These are phyloP conservation scores for Coemansia sp. DNA, from an alignment of 192 early-diverging fungal species.

Conservation along the genomic window DNA sequence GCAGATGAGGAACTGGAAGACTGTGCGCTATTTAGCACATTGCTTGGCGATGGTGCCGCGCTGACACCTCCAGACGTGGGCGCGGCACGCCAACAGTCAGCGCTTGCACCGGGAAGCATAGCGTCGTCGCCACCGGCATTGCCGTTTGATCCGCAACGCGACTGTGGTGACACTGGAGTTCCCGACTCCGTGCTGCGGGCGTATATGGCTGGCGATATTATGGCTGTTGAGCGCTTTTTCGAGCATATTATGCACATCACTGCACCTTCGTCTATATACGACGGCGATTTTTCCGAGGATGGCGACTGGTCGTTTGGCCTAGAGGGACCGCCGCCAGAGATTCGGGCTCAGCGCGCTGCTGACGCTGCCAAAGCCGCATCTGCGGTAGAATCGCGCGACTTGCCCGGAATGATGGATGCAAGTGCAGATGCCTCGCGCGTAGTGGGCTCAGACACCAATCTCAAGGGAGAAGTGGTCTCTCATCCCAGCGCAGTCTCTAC, in stretches of 20 bases:
- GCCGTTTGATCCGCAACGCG: conserved; percentile 32
- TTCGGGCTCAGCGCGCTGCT: conserved; percentile 14
- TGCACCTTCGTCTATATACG: conserved; percentile 38
- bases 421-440: conserved; percentile 31
- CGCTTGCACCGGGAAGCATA: conserved; percentile 3
- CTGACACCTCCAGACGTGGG: conserved; percentile 21
- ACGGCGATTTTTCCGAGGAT: conserved; percentile 33
- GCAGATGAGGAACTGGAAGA: conserved; percentile 32
- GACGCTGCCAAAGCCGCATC: not conserved
- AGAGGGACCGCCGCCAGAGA: conserved; percentile 44
- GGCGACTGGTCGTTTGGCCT: conserved; percentile 51
- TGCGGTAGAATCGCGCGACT: conserved; percentile 19
- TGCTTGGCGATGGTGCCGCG: conserved; percentile 50
- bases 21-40: conserved; percentile 32
- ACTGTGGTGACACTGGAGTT: conserved; percentile 39
- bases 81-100: conserved; percentile 22
- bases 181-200: conserved; percentile 48
- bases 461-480: not conserved
- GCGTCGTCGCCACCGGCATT: conserved; percentile 3
- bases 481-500: too few species aligned
- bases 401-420: conserved; percentile 36
- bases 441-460: conserved; percentile 2
- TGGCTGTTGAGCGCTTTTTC: conserved; percentile 50
- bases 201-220: conserved; percentile 43
- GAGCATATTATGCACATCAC: conserved; percentile 49